Base-by-base conservation (phyloP, 495 filamentous ascomycete genomes). In the Aspergillus nanangensis region DNA sequence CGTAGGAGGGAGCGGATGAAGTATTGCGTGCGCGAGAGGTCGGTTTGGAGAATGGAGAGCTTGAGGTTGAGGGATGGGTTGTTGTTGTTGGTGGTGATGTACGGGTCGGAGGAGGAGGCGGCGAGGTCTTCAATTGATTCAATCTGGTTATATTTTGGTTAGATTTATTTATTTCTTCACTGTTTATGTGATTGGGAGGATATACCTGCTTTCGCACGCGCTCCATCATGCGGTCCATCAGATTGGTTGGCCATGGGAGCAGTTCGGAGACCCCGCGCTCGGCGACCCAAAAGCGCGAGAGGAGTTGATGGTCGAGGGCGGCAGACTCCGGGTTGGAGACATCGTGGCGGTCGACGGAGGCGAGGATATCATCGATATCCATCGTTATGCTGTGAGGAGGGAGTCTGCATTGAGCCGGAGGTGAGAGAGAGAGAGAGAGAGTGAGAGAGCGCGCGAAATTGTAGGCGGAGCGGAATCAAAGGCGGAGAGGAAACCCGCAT, bases 11-110 rank as follows among this genome's bases (percentile, higher is more conserved):
- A 85, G 46, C 93, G 81, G 27, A 96, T 75, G 27, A 97, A 74
- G 60, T 86, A 97, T 71, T 95, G 95, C 64, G 85, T 92, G 31
- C 93, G 75, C 63, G 95, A 87, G 39, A 97, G 81, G 72, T 98
- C 93, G 20, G 94, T 97, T 72, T 98, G 93, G 45, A 96, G 82
- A 50, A 98, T 84, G 37, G 96, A 94, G 53, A 97, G 84, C 51
- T 77, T 80, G 61, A 98, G 94, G 65, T 94, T 96, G 45, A 87
- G 81, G 56, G 83, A 90, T 9, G 90, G 84, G 56, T 93, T 89
- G 74, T 90, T 77, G 47, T 81, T 86, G 18, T 62, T 73, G 52
- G 66, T 65, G 29, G 44, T 52, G 38, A 35, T 51, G 29, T 52
- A 29, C 17, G 66, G 62, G 51, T 66, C 67, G 47, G 63, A 52